Evolutionary conservation across 306 rosid genomes (phyloP).

Genomic region (Gastrolobium bilobum): DNA sequence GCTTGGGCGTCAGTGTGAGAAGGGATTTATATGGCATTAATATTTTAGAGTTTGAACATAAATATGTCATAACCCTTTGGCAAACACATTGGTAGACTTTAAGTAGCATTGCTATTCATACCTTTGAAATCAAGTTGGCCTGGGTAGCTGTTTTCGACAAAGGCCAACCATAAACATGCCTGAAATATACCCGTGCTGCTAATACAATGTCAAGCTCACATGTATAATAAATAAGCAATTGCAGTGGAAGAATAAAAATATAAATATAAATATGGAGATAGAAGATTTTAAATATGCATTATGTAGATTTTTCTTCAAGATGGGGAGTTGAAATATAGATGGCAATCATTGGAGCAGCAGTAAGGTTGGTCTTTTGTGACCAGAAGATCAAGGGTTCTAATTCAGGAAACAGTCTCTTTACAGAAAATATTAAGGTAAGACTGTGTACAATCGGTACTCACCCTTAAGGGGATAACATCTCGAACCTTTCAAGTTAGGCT

Average conservation of each 20-base stretch:
- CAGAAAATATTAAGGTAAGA: too few relatives aligned
- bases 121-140: neutral
- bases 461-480: too few relatives aligned
- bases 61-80: neutral
- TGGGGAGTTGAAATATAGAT: neutral
- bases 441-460: too few relatives aligned
- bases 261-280: neutral
- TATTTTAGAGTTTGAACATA: neutral
- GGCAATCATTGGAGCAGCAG: too few relatives aligned
- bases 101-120: neutral
- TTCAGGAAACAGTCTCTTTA: too few relatives aligned
- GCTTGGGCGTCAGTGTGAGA: neutral
- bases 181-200: neutral
- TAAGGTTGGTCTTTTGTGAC: too few relatives aligned
- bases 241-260: neutral
- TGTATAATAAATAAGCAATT: neutral
- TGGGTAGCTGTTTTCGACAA: neutral
- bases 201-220: neutral
- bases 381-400: too few relatives aligned
- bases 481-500: too few relatives aligned
- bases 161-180: neutral
- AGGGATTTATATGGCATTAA: neutral
- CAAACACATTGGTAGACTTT: neutral
- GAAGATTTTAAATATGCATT: neutral
- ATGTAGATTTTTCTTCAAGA: neutral